Evolutionary conservation across 345 rosid species (phyloP), one percentile per base, ranked within the genome.

Genomic region (Lenwebbia sp.): DNA sequence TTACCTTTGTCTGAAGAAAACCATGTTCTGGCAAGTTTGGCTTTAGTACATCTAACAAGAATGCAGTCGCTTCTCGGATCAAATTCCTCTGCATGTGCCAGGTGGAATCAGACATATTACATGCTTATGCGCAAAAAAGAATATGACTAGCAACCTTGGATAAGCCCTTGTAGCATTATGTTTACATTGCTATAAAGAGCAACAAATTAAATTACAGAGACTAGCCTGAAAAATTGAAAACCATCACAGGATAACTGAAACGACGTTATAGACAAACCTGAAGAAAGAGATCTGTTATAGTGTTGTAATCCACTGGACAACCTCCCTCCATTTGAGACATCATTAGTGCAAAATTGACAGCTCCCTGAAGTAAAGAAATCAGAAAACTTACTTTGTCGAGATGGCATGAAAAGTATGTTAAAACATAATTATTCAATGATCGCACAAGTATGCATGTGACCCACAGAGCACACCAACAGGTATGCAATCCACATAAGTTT

Each of bases 241-340:
- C 6, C 25, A 13, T 50, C 4, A 83, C 40, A 83, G 40, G 49
- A 76, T 17, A 30, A 88, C 22, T 47, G n/a, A 47, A 56, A 82
- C 49, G 55, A 53, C 83, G 82, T 62, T 8, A 86, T 70, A 37
- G 81, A 40, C 47, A 88, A 55, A 97, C 99, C 99, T 97, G 99
- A 89, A 96, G 99, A 84, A 97, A 96, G 55, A 97, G 96, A 94
- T 97, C 99, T 17, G 99, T 95, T 86, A 96, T 94, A 85, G 98
- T 97, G 85, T 97, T 97, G 92, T 91, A 95, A 89, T 97, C 99
- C 88, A 97, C 88, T 14, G 99, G 99, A 88, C 98, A 95, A 78
- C 99, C 99, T 78, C 98, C 99, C 91, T 96, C 98, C 99, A 96
- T 96, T 94, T 97, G 99, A 74, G 99, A 97, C 99, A 97, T 97